Evolutionary conservation across 176 grass and related monocot genomes (phyloP).

Genomic region (Raddia distichophylla): DNA sequence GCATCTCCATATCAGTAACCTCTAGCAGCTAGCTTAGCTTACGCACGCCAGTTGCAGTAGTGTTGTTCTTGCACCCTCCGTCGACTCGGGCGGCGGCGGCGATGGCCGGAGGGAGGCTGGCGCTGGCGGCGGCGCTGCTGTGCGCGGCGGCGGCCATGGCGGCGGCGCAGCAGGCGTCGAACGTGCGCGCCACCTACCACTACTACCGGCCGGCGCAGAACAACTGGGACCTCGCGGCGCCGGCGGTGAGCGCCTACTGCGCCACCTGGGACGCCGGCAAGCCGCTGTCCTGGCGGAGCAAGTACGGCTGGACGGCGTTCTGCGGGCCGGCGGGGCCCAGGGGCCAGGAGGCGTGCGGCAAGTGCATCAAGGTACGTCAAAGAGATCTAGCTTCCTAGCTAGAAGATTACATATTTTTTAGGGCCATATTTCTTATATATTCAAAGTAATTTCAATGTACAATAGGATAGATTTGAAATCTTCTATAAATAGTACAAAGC

Average conservation of each 20-base stretch:
- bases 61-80: background rate
- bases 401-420: too few relatives aligned
- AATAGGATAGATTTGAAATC: too few relatives aligned
- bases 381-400: too few relatives aligned
- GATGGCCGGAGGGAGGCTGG: background rate
- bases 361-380: constrained; percentile 49
- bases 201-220: constrained; percentile 40
- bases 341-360: constrained; percentile 57
- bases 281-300: constrained; percentile 55
- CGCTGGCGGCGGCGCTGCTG: constrained; percentile 21
- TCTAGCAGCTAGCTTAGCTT: too few relatives aligned
- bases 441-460: too few relatives aligned
- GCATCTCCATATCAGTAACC: too few relatives aligned
- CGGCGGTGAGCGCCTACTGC: constrained; percentile 50
- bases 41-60: background rate
- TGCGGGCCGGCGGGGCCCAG: constrained; percentile 55
- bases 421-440: too few relatives aligned
- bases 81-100: background rate
- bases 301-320: constrained; percentile 86
- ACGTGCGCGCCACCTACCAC: constrained; percentile 56
- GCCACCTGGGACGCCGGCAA: constrained; percentile 74
- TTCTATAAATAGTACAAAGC: too few relatives aligned
- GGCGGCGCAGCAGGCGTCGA: constrained; percentile 31
- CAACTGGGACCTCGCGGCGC: constrained; percentile 47
- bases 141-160: background rate